Evolutionary conservation across 2,329 filamentous ascomycete species (phyloP), one percentile per base, ranked within the genome.

Genomic region (Venturiaceae sp.): DNA sequence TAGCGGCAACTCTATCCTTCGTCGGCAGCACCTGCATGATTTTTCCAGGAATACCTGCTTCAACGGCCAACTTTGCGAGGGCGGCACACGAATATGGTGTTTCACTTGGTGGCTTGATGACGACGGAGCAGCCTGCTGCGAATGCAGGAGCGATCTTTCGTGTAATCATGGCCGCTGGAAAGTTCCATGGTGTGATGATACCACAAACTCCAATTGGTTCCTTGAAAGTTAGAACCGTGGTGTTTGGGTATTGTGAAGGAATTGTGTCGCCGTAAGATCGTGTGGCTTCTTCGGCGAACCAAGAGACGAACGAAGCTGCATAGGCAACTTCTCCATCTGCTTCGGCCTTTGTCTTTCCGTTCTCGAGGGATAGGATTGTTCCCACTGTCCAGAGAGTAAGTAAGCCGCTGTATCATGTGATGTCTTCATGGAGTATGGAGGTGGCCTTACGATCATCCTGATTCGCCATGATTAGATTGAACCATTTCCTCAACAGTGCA

Each of bases 171-270:
- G 68, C 68, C 23, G 54, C 41, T 3, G 57, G 59, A 13, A 55
- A 61, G 23, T 61, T 61, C 59, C 59, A 61, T 4, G 59, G 59
- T 16, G 57, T 61, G 28, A 61, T 67, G 53, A 55, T 55, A 3
- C 67, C 71, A 3, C 74, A 71, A 0, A 75, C 73, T 9, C 73
- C 73, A 1, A 74, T 60, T 1, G 73, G 73, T 47, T 65, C 57
- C 13, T 60, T 58, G 41, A 58, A 34, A 37, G 60, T 62, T n/a
- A 61, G 32, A 46, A 62, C 34, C 7, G 59, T 62, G 23, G 59
- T 61, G 33, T 58, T 16, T 16, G 58, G 52, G 14, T 36, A 53
- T 11, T 28, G 37, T 5, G 60, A 61, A 6, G 60, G 59, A 26
- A 60, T 62, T 19, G 60, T 62, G 23, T 58, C 54, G 52, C 60